Evolutionary conservation across 306 rosid species (phyloP).

Genomic region (Ormosia semicastrata): DNA sequence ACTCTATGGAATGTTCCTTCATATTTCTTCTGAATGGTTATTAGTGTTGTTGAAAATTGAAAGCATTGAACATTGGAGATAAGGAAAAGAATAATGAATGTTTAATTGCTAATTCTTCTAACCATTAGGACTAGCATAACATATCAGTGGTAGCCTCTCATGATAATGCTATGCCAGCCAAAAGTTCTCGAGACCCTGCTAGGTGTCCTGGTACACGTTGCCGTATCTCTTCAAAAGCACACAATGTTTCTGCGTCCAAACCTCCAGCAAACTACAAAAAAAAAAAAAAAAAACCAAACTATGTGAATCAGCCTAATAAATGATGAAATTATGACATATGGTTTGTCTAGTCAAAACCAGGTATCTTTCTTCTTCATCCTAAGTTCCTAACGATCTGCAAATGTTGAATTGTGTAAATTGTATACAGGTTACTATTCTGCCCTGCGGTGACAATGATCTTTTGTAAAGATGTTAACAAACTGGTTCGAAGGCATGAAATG

Average conservation of each 20-base stretch:
- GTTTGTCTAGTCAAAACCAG: not conserved
- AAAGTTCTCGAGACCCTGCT: conserved; percentile 56
- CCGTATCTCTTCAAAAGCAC: conserved; percentile 81
- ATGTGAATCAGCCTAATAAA: not conserved
- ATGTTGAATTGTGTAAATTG: not conserved
- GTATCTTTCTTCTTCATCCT: not conserved
- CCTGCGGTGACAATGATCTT: not conserved
- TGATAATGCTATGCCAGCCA: conserved; percentile 58
- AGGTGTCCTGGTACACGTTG: conserved; percentile 61
- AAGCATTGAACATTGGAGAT: not conserved
- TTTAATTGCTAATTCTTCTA: conserved; percentile 15
- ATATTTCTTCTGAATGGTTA: not conserved
- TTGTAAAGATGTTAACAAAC: not conserved
- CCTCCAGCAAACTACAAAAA: conserved; percentile 87
- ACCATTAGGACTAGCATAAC: not conserved
- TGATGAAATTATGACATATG: not conserved
- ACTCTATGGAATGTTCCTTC: not conserved
- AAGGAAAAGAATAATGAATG: conserved; percentile 4
- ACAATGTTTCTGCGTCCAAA: conserved; percentile 79
- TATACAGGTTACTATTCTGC: not conserved
- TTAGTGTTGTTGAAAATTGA: not conserved
- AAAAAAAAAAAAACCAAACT: conserved; percentile 2
- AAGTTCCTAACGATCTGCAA: not conserved
- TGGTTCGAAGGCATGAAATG: not conserved
- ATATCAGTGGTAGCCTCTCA: conserved; percentile 27